Evolutionary conservation across 2,329 filamentous ascomycete genomes (phyloP).

Genomic region (Sporothrix inflata): DNA sequence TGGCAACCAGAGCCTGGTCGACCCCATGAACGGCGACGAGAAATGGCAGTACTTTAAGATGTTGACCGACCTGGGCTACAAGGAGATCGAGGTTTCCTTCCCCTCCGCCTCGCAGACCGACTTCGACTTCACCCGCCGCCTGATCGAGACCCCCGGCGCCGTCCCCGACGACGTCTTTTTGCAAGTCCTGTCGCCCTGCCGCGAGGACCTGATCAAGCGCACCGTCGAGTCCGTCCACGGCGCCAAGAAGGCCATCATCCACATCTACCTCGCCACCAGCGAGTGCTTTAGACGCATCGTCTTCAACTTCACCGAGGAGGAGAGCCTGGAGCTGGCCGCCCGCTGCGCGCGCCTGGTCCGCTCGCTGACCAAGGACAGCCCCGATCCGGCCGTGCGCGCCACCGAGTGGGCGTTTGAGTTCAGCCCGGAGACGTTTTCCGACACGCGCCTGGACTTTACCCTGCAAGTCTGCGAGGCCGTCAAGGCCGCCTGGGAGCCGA

Average conservation of each 20-base stretch:
- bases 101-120: constrained; percentile 93
- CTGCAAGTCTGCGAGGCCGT: constrained; percentile 88
- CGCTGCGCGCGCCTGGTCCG: constrained; percentile 84
- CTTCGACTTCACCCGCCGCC: constrained; percentile 88
- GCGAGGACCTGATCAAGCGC: constrained; percentile 84
- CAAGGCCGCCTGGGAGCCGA: constrained; percentile 89
- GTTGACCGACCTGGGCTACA: constrained; percentile 90
- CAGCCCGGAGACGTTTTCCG: constrained; percentile 86
- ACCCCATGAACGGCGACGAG: constrained; percentile 95
- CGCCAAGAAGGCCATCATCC: constrained; percentile 89
- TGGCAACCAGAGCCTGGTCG: constrained; percentile 89
- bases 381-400: constrained; percentile 56
- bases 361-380: constrained; percentile 82
- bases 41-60: constrained; percentile 96
- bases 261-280: constrained; percentile 95
- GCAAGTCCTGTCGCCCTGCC: constrained; percentile 89
- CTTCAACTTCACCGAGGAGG: constrained; percentile 82
- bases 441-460: constrained; percentile 81
- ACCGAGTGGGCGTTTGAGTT: constrained; percentile 81
- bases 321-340: constrained; percentile 80
- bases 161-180: constrained; percentile 89
- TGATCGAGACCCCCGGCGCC: constrained; percentile 81
- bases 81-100: constrained; percentile 97
- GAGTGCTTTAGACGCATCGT: constrained; percentile 93
- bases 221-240: constrained; percentile 89